Conservation (phyloP, 2,329 filamentous ascomycete species). For the Aspergillus ibericus region DNA sequence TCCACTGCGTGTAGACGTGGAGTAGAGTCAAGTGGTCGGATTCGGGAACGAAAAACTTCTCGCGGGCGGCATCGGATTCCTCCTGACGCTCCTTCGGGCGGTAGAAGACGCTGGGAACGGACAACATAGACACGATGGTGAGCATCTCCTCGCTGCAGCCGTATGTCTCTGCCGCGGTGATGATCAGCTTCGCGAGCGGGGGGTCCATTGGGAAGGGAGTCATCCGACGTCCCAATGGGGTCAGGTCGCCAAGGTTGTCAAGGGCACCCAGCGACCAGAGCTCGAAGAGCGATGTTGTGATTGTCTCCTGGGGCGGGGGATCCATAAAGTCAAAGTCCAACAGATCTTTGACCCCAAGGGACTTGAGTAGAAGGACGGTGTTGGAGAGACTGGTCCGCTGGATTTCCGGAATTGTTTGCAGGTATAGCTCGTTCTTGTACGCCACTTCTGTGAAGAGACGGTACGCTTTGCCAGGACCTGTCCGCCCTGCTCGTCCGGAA, state of each 20-base stretch:
- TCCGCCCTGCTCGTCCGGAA: constrained; percentile 89
- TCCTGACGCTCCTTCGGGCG: constrained; percentile 94
- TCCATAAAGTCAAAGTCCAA: constrained; percentile 99
- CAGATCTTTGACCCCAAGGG: constrained; percentile 87
- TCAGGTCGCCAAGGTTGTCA: constrained; percentile 91
- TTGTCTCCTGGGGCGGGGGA: constrained; percentile 94
- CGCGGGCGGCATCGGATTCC: constrained; percentile 89
- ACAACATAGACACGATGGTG: constrained; percentile 97
- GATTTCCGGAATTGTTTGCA: constrained; percentile 96
- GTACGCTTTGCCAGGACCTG: constrained; percentile 92
- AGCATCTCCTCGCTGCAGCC: constrained; percentile 96
- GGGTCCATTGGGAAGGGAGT: constrained; percentile 98
- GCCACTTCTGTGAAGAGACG: constrained; percentile 92
- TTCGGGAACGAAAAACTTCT: constrained; percentile 98
- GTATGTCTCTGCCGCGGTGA: constrained; percentile 85
- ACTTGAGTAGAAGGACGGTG: constrained; percentile 91
- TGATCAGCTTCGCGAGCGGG: constrained; percentile 88
- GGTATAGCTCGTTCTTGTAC: constrained; percentile 93
- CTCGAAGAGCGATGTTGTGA: constrained; percentile 95
- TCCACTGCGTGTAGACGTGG: constrained; percentile 96
- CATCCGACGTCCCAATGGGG: constrained; percentile 84
- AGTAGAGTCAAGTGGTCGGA: constrained; percentile 95
- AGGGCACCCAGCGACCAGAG: constrained; percentile 93
- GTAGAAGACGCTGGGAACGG: constrained; percentile 95
- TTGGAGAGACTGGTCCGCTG: constrained; percentile 95